These are phyloP conservation scores for Chalciporus piperatus DNA, from an alignment of 768 basidiomycete genomes.

Conservation along the genomic window DNA sequence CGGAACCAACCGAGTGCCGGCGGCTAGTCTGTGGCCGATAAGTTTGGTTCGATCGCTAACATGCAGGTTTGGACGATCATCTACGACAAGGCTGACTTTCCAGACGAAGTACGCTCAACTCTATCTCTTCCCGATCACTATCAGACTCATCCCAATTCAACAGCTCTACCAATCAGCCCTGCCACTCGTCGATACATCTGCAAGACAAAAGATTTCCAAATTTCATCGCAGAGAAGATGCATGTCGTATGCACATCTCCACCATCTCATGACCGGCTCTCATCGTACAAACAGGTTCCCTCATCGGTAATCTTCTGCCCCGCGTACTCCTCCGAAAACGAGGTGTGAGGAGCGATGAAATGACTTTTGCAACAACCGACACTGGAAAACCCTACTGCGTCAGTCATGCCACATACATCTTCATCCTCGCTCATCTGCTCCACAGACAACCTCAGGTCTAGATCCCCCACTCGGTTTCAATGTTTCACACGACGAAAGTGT, in stretches of 20 bases:
- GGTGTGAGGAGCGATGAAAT: constrained; percentile 49
- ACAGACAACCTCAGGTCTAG: constrained; percentile 43
- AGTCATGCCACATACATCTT: constrained; percentile 25
- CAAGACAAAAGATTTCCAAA: constrained; percentile 53
- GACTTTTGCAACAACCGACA: constrained; percentile 52
- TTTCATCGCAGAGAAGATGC: constrained; percentile 75
- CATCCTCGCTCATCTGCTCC: constrained; percentile 4
- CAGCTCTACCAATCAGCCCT: constrained; percentile 68
- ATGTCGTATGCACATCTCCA: constrained; percentile 50
- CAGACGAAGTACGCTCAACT: constrained; percentile 34
- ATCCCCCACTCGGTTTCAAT: constrained; percentile 72
- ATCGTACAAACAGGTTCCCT: constrained; percentile 55
- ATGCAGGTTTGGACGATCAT: constrained; percentile 45
- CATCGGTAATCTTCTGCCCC: constrained; percentile 71
- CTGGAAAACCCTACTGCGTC: constrained; percentile 78
- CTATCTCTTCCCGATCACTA: neutral
- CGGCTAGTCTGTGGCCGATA: constrained; percentile 2
- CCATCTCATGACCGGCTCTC: neutral
- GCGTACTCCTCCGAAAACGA: constrained; percentile 57
- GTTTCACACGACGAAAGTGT: constrained; percentile 77
- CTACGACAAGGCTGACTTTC: constrained; percentile 34
- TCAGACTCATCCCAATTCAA: neutral
- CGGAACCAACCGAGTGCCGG: constrained; percentile 6
- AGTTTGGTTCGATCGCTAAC: constrained; percentile 16
- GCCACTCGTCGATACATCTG: constrained; percentile 52